A percentile compares a stretch with the other conserved stretches of the same genome.
Evolutionary conservation across 129 eudicot genomes (phyloP).

Genomic region (Helichrysum umbraculigerum): DNA sequence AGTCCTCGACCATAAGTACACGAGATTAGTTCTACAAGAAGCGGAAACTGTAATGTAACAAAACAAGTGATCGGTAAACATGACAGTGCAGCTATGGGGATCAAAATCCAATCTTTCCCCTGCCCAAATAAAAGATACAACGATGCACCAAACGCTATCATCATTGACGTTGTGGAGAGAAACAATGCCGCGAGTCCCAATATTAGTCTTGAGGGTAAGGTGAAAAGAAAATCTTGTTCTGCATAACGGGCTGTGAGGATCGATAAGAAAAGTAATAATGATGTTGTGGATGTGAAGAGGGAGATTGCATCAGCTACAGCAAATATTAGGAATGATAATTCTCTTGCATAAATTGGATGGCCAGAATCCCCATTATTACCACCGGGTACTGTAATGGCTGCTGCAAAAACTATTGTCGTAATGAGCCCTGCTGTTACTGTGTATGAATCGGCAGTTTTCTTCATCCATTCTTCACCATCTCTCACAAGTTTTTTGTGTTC

Average conservation of each 20-base stretch:
- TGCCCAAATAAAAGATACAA: conserved; percentile 43
- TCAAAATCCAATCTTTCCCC: conserved; percentile 36
- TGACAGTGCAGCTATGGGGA: conserved; percentile 32
- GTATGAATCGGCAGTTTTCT: conserved; percentile 39
- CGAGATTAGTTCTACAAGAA: conserved; percentile 38
- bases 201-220: conserved; percentile 39
- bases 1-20: conserved; percentile 40
- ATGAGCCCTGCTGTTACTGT: conserved; percentile 40
- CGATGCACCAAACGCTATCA: conserved; percentile 37
- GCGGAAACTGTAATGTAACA: conserved; percentile 40
- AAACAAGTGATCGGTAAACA: conserved; percentile 41
- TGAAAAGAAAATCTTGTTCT: conserved; percentile 39
- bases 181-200: conserved; percentile 40
- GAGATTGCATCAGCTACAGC: conserved; percentile 47
- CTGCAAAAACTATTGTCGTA: conserved; percentile 40
- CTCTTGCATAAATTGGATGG: conserved; percentile 33
- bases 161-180: conserved; percentile 42
- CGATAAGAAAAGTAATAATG: conserved; percentile 38
- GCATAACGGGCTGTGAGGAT: conserved; percentile 49
- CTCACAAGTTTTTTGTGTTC: conserved; percentile 36
- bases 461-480: conserved; percentile 44
- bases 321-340: conserved; percentile 33
- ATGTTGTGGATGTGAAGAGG: conserved; percentile 47
- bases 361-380: conserved; percentile 40
- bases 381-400: conserved; percentile 44